Conservation (phyloP, 345 rosid species). For the Melaleuca quinquenervia region DNA sequence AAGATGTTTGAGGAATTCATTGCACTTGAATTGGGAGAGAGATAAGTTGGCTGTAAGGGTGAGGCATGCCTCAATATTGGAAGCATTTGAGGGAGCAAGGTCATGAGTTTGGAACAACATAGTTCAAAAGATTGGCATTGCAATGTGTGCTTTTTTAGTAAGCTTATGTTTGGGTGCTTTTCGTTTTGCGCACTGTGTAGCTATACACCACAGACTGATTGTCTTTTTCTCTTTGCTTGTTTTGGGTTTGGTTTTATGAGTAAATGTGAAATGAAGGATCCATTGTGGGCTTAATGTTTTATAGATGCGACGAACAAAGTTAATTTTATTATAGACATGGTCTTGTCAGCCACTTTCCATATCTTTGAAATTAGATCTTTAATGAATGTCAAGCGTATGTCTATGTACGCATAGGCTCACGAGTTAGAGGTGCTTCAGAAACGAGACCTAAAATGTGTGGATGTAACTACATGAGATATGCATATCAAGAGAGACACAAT, state of each 20-base stretch:
- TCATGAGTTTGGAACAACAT: background rate
- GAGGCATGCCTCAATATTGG: background rate
- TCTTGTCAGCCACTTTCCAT: background rate
- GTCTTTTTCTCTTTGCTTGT: rapidly evolving
- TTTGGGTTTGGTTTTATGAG: background rate
- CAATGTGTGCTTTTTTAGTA: background rate
- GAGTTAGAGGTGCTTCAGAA: background rate
- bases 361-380: background rate
- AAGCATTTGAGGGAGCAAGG: background rate
- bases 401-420: background rate
- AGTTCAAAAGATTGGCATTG: background rate
- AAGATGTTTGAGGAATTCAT: background rate
- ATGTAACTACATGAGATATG: background rate
- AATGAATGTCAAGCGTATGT: background rate
- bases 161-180: background rate
- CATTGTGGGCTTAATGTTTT: background rate
- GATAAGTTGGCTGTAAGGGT: background rate
- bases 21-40: background rate
- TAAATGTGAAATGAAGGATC: background rate
- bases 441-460: background rate
- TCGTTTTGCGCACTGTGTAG: background rate
- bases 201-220: background rate
- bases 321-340: background rate
- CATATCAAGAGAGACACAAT: background rate
- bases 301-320: background rate